Evolutionary conservation across 345 rosid species (phyloP).

Genomic region (Eucalyptus curtisii): DNA sequence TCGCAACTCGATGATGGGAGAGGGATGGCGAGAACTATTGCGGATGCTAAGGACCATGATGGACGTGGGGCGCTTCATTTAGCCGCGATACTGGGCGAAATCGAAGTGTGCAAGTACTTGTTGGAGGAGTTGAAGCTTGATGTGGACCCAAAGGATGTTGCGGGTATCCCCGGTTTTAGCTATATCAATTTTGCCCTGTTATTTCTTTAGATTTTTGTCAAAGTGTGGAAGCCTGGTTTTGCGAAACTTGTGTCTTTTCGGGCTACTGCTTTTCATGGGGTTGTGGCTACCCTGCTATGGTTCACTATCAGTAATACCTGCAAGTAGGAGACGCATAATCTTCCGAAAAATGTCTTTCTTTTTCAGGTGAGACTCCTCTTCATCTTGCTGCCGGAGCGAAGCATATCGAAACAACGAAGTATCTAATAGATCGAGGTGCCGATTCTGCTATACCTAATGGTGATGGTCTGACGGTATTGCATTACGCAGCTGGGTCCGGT

Average conservation of each 20-base stretch:
- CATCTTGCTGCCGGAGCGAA: constrained; percentile 83
- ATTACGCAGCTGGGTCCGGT: constrained; percentile 84
- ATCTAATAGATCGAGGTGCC: constrained; percentile 73
- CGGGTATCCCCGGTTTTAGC: constrained; percentile 24
- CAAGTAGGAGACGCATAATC: background rate
- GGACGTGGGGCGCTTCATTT: constrained; percentile 84
- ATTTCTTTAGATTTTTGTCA: background rate
- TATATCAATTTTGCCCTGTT: background rate
- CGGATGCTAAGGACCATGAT: constrained; percentile 72
- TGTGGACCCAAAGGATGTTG: constrained; percentile 59
- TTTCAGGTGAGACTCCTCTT: constrained; percentile 79
- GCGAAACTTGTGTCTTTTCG: background rate
- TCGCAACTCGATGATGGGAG: constrained; percentile 68
- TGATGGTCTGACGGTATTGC: constrained; percentile 70
- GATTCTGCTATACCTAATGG: constrained; percentile 56
- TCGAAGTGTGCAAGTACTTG: constrained; percentile 65
- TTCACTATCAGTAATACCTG: background rate
- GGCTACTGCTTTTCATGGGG: background rate
- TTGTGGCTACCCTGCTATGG: background rate
- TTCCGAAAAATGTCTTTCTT: background rate
- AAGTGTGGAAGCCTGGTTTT: background rate
- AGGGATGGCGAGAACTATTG: constrained; percentile 49
- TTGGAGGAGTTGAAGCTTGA: constrained; percentile 69
- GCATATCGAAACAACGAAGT: constrained; percentile 54
- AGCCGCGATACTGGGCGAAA: constrained; percentile 76